Evolutionary conservation across 148 eudicot species (phyloP), one percentile per base, ranked within the genome.

Genomic region (Simmondsia chinensis): DNA sequence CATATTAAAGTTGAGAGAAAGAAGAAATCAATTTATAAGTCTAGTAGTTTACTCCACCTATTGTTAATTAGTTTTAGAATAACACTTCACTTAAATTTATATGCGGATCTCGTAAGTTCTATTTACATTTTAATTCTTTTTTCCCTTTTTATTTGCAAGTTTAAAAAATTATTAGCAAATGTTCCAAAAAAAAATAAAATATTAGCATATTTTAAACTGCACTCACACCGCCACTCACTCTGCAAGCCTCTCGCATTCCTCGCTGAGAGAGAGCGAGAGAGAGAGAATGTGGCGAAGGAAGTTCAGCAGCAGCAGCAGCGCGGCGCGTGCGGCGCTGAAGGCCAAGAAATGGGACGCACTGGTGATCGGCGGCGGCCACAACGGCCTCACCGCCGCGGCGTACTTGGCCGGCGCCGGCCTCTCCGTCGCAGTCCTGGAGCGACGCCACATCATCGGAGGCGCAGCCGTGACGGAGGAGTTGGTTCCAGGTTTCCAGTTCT

Each of bases 391-490:
- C 11, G 79, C 95, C 39, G 95, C 97, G 33, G 95, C 97, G 0
- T 91, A 91, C 71, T 69, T 91, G 11, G 88, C 94, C 15, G 85
- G 80, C 39, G 71, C 77, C 15, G 95, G 97, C 35, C 73, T 86
- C 48, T 82, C 97, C 28, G 97, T 91, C 30, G 97, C 88, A n/a
- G 97, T 85, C 39, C 83, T 91, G 15, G 97, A 91, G 64, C 82
- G 97, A 37, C 97, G 95, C 32, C 83, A 79, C 68, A 22, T 91
- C 32, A 35, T 91, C 20, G 97, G 97, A 12, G 97, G 95, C 3
- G 97, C 97, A 24, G 94, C 94, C 39, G 89, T 91, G 5, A 91
- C 97, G 2, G 97, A 91, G 62, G 97, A 91, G 64, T 35, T 91
- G 35, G 31, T 85, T 45, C 88, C 93, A 33, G 97, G 97, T 5